These are phyloP conservation scores for Alternaria burnsii DNA, from an alignment of 2,329 filamentous ascomycete species.

Conservation along the genomic window DNA sequence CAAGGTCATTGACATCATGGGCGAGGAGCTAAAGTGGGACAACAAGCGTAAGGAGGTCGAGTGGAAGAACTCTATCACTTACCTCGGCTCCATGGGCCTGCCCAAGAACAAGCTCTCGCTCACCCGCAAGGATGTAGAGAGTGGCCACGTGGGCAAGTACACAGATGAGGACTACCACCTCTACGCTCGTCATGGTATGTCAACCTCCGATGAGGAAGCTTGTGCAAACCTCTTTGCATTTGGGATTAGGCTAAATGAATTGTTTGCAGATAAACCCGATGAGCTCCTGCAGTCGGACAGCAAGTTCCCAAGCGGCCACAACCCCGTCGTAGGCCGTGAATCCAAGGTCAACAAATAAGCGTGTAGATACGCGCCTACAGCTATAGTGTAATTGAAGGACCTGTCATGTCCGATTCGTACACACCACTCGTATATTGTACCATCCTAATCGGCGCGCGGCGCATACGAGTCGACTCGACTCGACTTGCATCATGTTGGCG, in stretches of 20 bases:
- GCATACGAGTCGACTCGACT: slow-evolving; percentile 14
- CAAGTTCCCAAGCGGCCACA: slow-evolving; percentile 54
- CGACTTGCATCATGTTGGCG: slow-evolving; percentile 15
- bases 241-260: slow-evolving; percentile 34
- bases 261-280: slow-evolving; percentile 59
- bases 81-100: slow-evolving; percentile 69
- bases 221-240: slow-evolving; percentile 34
- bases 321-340: slow-evolving; percentile 55
- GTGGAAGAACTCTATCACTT: slow-evolving; percentile 75
- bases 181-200: slow-evolving; percentile 61
- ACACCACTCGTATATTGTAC: slow-evolving; percentile 9
- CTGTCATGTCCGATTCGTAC: not conserved
- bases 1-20: slow-evolving; percentile 87
- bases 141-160: slow-evolving; percentile 56
- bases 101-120: slow-evolving; percentile 64
- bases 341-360: slow-evolving; percentile 60
- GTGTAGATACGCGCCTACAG: not conserved
- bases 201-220: slow-evolving; percentile 14
- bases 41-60: slow-evolving; percentile 75
- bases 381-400: not conserved
- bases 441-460: slow-evolving; percentile 9
- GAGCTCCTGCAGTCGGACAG: slow-evolving; percentile 62
- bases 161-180: slow-evolving; percentile 59
- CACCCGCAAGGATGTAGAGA: slow-evolving; percentile 67
- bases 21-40: slow-evolving; percentile 82